Evolutionary conservation across 1,284 basidiomycete genomes (phyloP), one percentile per base, ranked within the genome.

Genomic region (Hemileia vastatrix): DNA sequence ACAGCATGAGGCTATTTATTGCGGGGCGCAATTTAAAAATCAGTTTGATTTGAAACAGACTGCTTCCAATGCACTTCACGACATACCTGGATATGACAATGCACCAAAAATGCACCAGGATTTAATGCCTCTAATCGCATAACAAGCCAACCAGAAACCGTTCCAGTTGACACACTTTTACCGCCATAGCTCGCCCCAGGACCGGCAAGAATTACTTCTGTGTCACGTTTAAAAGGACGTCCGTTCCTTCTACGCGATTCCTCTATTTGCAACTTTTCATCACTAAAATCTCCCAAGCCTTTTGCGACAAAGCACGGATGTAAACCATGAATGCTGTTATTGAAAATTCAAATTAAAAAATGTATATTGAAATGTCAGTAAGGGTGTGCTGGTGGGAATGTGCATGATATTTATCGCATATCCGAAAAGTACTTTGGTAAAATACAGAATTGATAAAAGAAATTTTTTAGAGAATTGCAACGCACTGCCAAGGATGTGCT

Each of bases 401-500:
- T n/a, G n/a, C n/a, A n/a, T n/a, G n/a, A n/a, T n/a, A n/a, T n/a
- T n/a, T n/a, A n/a, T n/a, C n/a, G n/a, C n/a, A n/a, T n/a, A n/a
- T n/a, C n/a, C n/a, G n/a, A n/a, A n/a, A n/a, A n/a, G n/a, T n/a
- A n/a, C n/a, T n/a, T n/a, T n/a, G n/a, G n/a, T n/a, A n/a, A n/a
- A n/a, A n/a, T n/a, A n/a, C n/a, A n/a, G n/a, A n/a, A n/a, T n/a
- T n/a, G n/a, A n/a, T n/a, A n/a, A n/a, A n/a, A n/a, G n/a, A n/a
- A n/a, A n/a, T n/a, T n/a, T n/a, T n/a, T n/a, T n/a, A n/a, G n/a
- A 24, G n/a, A 18, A 36, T 18, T 9, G 24, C 27, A 23, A 40
- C 59, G 45, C n/a, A 62, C 59, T 62, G 59, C 59, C 59, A 62
- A 15, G 59, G 59, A 48, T 62, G 59, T 36, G 52, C 59, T 44